Conservation (phyloP, 352 stramenopile genomes). For the Globisporangium apiculatum region DNA sequence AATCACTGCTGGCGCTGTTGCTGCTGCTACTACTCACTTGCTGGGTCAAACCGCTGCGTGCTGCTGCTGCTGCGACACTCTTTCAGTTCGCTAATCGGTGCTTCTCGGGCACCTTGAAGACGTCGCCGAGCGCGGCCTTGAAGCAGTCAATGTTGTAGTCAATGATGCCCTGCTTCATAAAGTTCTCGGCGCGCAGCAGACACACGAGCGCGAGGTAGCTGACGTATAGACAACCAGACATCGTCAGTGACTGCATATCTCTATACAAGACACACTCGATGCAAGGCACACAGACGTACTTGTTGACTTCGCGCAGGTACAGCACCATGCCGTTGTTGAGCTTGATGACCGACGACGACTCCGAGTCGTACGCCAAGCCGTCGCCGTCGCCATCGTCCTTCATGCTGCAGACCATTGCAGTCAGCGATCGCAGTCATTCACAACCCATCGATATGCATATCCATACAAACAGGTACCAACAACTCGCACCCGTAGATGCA, state of each 20-base stretch:
- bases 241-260: constrained; percentile 2
- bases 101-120: constrained; percentile 74
- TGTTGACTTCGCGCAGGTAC: constrained; percentile 92
- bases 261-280: not conserved
- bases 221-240: constrained; percentile 6
- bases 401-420: constrained; percentile 35
- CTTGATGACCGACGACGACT: constrained; percentile 96
- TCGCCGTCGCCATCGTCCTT: constrained; percentile 89
- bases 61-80: not conserved
- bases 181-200: constrained; percentile 95
- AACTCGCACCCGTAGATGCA: constrained; percentile 93
- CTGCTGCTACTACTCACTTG: too few species aligned
- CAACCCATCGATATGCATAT: constrained; percentile 15
- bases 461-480: too few species aligned
- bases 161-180: constrained; percentile 97
- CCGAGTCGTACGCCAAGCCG: constrained; percentile 92
- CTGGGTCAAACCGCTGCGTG: not conserved
- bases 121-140: constrained; percentile 90
- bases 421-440: not conserved
- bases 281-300: constrained; percentile 29
- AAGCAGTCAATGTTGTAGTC: constrained; percentile 99
- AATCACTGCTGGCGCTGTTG: too few species aligned
- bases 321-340: constrained; percentile 97
- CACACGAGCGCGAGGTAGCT: constrained; percentile 97
- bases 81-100: constrained; percentile 29